These are phyloP conservation scores for Amoebophrya sp. DNA, from an alignment of 169 alveolate species.

Conservation along the genomic window DNA sequence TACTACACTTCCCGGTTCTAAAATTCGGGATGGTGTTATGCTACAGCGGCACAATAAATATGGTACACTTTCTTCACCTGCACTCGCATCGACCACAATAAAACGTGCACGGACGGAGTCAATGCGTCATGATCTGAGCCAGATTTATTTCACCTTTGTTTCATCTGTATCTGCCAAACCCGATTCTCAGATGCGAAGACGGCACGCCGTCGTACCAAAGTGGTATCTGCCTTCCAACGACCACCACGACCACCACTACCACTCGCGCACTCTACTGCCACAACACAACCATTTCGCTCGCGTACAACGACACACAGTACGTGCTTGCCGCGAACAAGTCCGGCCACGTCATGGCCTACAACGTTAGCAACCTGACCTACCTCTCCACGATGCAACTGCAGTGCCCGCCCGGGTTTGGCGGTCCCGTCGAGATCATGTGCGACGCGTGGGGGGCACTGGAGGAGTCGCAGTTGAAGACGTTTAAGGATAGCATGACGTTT, in stretches of 20 bases:
- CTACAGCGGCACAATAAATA: too few relatives aligned
- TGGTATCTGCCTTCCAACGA: neutral
- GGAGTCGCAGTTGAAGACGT: too few relatives aligned
- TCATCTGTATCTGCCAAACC: too few relatives aligned
- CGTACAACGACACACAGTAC: neutral
- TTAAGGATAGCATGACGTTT: too few relatives aligned
- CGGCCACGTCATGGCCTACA: neutral
- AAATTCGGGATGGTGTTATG: too few relatives aligned
- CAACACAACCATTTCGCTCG: neutral
- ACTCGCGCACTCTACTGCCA: neutral
- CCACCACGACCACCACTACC: neutral
- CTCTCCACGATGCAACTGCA: neutral
- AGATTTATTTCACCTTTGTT: too few relatives aligned
- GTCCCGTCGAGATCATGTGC: too few relatives aligned
- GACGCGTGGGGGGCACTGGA: neutral
- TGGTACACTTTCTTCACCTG: too few relatives aligned
- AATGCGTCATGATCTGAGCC: too few relatives aligned
- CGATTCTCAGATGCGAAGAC: neutral
- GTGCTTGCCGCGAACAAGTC: neutral
- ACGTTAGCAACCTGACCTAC: neutral
- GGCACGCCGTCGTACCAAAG: neutral
- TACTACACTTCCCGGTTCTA: too few relatives aligned
- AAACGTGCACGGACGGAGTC: too few relatives aligned
- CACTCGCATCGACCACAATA: too few relatives aligned
- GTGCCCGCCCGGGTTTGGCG: neutral